Evolutionary conservation across 306 rosid genomes (phyloP), one percentile per base, ranked within the genome.

Genomic region (Oemleria cerasiformis): DNA sequence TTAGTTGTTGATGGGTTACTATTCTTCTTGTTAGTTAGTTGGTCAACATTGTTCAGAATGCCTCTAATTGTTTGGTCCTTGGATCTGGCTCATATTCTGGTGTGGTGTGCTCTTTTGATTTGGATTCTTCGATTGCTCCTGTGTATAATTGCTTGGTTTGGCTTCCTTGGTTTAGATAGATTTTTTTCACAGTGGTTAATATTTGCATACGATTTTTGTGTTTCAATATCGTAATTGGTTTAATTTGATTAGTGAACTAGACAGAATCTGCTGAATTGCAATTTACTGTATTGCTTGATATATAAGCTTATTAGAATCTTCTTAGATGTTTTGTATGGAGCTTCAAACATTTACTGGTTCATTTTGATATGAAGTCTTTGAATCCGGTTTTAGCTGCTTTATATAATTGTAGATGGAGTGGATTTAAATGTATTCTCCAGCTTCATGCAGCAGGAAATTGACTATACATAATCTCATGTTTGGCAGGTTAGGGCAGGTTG

Each of bases 401-500:
- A 12, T 77, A 60, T 41, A 9, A 25, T 48, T 48, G 25, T 42
- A 19, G 20, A 17, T 34, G 47, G 23, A 56, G 20, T 71, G 72
- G 64, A 63, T 62, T 48, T 63, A 7, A 11, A 51, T 76, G 34
- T 12, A 9, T 68, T 10, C 23, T 14, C 16, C 54, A 40, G 50
- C 41, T 50, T 60, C 30, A 34, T 68, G 59, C 53, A 6, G 57
- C 16, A 2, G 10, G 54, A 19, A 9, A 34, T 39, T 56, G 48
- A 51, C 19, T 41, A 21, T 50, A 76, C 40, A 25, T 44, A 50
- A 56, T 50, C 9, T 20, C 11, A 71, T 74, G 43, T 75, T 15
- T 79, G 30, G 65, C 92, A 91, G 98, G 84, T 85, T 94, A 74
- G 98, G 98, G 61, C 96, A 84, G 73, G 87, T 87, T 43, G 98